Evolutionary conservation across 768 basidiomycete species (phyloP), one percentile per base, ranked within the genome.

Genomic region (Leucocoprinus leucothites): DNA sequence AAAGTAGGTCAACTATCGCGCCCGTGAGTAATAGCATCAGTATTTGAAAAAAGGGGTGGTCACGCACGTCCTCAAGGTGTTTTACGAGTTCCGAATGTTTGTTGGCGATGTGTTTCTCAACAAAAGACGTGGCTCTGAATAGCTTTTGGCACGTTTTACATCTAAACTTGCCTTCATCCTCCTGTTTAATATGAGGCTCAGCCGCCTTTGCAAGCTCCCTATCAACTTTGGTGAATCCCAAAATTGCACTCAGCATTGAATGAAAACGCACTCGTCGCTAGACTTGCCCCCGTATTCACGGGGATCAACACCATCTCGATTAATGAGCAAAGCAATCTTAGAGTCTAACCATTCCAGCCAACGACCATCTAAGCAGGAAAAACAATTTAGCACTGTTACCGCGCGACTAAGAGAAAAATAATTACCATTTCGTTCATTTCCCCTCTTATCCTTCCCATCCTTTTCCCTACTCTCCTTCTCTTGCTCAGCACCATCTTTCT

Each of bases 101-200:
- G 68, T 95, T 93, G 11, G 87, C 82, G 58, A 99, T 87, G 68
- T 99, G 97, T 77, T 98, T 98, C 74, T 96, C 93, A 46, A 98
- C 91, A 71, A 98, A 99, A 22, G 94, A 85, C 31, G 91, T 89
- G 3, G 94, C 97, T 69, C 95, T 95, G 86, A 99, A 99, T 19
- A 98, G 79, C 75, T 99, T 99, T 71, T 86, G 87, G 71, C 97
- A 99, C 25, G 86, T 87, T 76, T 92, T 96, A 76, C 97, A 99
- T 60, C 97, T 81, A 74, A 91, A 98, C 68, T 97, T 98, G 64
- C 88, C 91, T 71, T 96, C 93, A 61, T 98, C 96, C 71, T 98
- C 96, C 67, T 94, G 90, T 72, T 95, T 95, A 69, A 98, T 82
- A 67, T 80, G 80, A 1, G 86, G 86, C 53, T 89, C 89, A 21